These are phyloP conservation scores for Trichoderma polysporum DNA, from an alignment of 2,329 filamentous ascomycete species.

Conservation along the genomic window DNA sequence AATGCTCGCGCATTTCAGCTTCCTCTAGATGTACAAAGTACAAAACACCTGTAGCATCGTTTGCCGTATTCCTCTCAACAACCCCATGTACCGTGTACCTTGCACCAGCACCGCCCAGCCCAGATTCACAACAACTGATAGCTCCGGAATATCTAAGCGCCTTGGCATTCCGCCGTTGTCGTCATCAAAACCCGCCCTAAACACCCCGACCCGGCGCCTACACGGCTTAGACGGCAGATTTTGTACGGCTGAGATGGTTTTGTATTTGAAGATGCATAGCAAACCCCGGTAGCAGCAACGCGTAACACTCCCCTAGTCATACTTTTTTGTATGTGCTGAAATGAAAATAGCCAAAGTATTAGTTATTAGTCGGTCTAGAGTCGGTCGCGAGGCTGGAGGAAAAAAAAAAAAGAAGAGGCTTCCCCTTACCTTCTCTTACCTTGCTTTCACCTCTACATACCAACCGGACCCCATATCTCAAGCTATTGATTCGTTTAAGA, in stretches of 20 bases:
- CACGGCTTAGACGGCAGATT: neutral
- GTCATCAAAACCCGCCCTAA: slow-evolving; percentile 9
- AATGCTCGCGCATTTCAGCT: too few species aligned
- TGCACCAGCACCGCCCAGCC: too few species aligned
- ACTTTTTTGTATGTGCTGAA: neutral
- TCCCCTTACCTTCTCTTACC: neutral
- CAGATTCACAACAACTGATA: neutral
- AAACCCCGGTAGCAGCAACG: neutral
- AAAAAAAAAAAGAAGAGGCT: neutral
- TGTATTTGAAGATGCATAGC: neutral
- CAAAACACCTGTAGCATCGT: too few species aligned
- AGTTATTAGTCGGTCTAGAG: too few species aligned
- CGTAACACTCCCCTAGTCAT: neutral
- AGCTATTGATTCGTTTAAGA: too few species aligned
- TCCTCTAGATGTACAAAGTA: too few species aligned
- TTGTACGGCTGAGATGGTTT: neutral
- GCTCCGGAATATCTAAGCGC: neutral
- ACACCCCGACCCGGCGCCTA: neutral
- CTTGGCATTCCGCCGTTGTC: slow-evolving; percentile 15
- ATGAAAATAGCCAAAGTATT: too few species aligned
- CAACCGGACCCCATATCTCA: too few species aligned
- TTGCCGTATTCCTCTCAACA: too few species aligned
- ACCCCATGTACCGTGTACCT: too few species aligned
- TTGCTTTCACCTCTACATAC: too few species aligned
- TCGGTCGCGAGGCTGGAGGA: neutral